Evolutionary conservation across 192 early-diverging fungal genomes (phyloP).

Genomic region (Coemansia sp.): DNA sequence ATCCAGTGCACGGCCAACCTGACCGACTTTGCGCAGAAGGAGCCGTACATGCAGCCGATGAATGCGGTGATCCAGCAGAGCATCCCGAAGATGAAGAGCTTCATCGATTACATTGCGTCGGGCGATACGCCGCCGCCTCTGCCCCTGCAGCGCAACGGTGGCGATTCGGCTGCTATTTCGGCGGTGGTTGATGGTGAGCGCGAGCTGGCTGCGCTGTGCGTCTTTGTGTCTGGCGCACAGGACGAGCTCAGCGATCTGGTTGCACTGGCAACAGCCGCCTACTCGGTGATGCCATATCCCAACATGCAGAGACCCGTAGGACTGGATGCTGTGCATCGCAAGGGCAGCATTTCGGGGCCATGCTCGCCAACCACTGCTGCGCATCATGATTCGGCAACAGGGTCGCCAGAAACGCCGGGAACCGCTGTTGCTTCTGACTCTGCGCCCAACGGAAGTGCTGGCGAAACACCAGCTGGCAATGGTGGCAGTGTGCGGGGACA

Average conservation of each 20-base stretch:
- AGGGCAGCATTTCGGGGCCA: not conserved
- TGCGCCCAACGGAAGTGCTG: not conserved
- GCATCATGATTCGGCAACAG: not conserved
- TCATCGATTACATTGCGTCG: conserved; percentile 60
- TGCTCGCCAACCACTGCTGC: conserved; percentile 3
- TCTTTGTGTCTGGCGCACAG: conserved; percentile 22
- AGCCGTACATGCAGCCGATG: conserved; percentile 69
- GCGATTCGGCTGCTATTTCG: not conserved
- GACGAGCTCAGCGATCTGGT: conserved; percentile 15
- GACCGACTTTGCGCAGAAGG: conserved; percentile 62
- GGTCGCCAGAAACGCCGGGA: not conserved
- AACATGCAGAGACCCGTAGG: not conserved
- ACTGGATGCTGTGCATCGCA: not conserved
- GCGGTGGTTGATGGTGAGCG: conserved; percentile 31
- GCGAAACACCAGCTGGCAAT: not conserved
- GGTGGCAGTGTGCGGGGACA: not conserved
- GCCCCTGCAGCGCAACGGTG: not conserved
- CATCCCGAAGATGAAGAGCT: conserved; percentile 58
- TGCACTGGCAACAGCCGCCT: not conserved
- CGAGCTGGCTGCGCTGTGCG: conserved; percentile 42
- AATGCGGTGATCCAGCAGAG: conserved; percentile 64
- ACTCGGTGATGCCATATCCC: not conserved
- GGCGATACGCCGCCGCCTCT: not conserved
- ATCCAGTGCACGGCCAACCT: conserved; percentile 70
- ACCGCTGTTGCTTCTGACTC: not conserved